Evolutionary conservation across 768 basidiomycete species (phyloP).

Genomic region (Russula dissimulans): DNA sequence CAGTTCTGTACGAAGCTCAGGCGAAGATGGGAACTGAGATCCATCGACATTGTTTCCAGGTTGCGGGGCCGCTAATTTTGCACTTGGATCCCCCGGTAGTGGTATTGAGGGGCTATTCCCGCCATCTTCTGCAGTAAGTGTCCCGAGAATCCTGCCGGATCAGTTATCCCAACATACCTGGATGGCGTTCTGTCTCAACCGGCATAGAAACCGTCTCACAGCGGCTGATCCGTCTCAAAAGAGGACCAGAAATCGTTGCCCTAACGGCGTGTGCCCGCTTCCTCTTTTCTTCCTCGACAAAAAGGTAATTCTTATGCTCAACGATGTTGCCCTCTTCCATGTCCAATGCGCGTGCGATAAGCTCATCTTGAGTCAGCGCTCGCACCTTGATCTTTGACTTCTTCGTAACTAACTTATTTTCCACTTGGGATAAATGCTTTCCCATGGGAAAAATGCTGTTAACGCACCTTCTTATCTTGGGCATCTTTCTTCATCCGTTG

Average conservation of each 20-base stretch:
- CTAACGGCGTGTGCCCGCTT: conserved; percentile 56
- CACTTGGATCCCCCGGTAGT: background rate
- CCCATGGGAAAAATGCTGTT: background rate
- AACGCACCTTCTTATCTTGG: conserved; percentile 49
- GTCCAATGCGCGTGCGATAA: conserved; percentile 74
- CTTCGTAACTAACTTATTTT: conserved; percentile 40
- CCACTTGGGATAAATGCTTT: conserved; percentile 18
- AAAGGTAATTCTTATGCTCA: conserved; percentile 72
- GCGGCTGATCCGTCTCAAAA: conserved; percentile 63
- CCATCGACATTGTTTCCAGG: background rate
- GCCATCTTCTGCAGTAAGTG: background rate
- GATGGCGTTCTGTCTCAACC: conserved; percentile 26
- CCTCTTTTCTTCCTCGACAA: conserved; percentile 74
- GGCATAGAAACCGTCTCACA: conserved; percentile 46
- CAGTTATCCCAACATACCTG: conserved; percentile 20
- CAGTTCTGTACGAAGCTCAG: conserved; percentile 30
- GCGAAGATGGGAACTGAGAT: background rate
- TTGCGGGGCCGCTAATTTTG: background rate
- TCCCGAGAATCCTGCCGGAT: too few relatives aligned
- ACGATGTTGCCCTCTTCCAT: conserved; percentile 79
- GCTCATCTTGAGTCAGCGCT: conserved; percentile 67
- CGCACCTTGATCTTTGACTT: conserved; percentile 46
- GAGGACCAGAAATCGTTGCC: conserved; percentile 51
- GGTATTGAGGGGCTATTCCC: background rate
- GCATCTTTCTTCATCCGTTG: conserved; percentile 55